Evolutionary conservation across 306 rosid species (phyloP).

Genomic region (Vicia faba): DNA sequence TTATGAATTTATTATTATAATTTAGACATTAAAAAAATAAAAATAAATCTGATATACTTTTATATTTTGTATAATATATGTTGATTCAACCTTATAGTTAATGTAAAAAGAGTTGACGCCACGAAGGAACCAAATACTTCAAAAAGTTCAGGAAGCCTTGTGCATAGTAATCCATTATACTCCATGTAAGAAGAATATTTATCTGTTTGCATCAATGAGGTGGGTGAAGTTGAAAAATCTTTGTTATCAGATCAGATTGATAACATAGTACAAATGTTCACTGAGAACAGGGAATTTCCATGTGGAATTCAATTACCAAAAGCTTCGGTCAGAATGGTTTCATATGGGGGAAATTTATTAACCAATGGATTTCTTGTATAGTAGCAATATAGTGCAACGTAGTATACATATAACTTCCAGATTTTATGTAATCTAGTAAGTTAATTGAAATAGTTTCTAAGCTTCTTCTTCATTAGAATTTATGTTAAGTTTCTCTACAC

Average conservation of each 20-base stretch:
- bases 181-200: constrained; percentile 43
- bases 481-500: no score
- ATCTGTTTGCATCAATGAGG: constrained; percentile 43
- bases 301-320: constrained; percentile 60
- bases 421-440: no score
- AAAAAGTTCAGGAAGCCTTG: constrained; percentile 39
- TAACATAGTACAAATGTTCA: constrained; percentile 36
- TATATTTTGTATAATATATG: no score
- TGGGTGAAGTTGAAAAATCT: constrained; percentile 47
- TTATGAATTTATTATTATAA: no score
- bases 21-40: no score
- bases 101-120: constrained; percentile 46
- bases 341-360: constrained; percentile 63
- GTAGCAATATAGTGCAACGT: constrained; percentile 80
- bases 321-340: constrained; percentile 68
- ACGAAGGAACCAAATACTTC: constrained; percentile 49
- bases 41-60: no score
- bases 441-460: no score
- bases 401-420: no score
- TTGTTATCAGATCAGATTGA: constrained; percentile 63
- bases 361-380: constrained; percentile 60
- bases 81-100: no score
- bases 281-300: constrained; percentile 61
- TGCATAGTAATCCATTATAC: constrained; percentile 41
- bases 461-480: no score